Percentiles rank a stretch among this genome's conserved stretches.
Evolutionary conservation across 345 rosid genomes (phyloP).

Genomic region (Carallia pectinifolia): DNA sequence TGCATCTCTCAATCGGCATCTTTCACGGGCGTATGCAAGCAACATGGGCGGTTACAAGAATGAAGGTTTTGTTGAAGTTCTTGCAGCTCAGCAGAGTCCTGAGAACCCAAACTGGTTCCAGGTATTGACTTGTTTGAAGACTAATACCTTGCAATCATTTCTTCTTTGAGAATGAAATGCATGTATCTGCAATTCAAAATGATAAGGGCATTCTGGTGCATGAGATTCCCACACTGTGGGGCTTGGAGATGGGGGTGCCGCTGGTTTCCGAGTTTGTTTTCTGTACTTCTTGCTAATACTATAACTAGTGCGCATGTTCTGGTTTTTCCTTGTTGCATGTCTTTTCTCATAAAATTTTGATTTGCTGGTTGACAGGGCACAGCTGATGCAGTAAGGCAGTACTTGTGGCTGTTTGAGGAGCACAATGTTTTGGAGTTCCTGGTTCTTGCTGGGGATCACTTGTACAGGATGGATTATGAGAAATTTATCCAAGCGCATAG

Average conservation of each 20-base stretch:
- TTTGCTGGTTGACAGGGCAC: conserved; percentile 60
- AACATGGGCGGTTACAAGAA: conserved; percentile 98
- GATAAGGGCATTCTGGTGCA: no score
- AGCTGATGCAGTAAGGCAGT: conserved; percentile 97
- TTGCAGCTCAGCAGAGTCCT: conserved; percentile 97
- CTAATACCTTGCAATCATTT: not conserved
- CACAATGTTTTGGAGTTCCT: conserved; percentile 89
- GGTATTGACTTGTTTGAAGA: conserved; percentile 35
- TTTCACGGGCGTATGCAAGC: conserved; percentile 90
- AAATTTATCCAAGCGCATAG: conserved; percentile 94
- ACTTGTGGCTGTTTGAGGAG: conserved; percentile 94
- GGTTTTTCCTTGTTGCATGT: not conserved
- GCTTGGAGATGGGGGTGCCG: no score
- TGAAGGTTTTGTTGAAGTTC: conserved; percentile 98
- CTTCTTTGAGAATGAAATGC: not conserved
- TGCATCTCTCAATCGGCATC: conserved; percentile 91
- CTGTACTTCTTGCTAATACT: no score
- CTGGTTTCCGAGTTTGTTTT: no score
- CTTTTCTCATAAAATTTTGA: conserved; percentile 5
- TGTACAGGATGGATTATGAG: conserved; percentile 97
- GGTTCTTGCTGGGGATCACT: conserved; percentile 96
- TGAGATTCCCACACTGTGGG: no score
- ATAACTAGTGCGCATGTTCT: not conserved
- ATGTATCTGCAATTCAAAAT: no score
- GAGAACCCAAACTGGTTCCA: conserved; percentile 99